Conservation (phyloP, 1,284 basidiomycete species). For the Baeospora myosura region DNA sequence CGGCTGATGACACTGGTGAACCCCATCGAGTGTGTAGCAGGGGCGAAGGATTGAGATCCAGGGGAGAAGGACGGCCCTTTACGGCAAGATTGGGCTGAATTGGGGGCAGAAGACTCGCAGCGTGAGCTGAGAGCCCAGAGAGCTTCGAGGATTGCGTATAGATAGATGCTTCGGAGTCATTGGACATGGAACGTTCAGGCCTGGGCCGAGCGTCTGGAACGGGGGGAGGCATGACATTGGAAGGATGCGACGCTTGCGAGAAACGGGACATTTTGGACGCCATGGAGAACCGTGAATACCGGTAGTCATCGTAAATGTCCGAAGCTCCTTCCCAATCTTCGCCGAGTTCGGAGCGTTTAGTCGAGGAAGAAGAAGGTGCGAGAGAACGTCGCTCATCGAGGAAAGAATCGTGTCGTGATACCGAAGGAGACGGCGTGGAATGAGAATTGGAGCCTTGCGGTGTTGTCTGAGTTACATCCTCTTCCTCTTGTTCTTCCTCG, state of each 20-base stretch:
- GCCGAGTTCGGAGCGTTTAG: no score
- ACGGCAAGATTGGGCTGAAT: not conserved
- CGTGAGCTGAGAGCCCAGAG: not conserved
- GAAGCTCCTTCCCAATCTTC: constrained; percentile 55
- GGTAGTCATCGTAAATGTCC: constrained; percentile 70
- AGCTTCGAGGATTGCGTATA: constrained; percentile 21
- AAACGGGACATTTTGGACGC: constrained; percentile 28
- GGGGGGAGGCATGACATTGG: constrained; percentile 23
- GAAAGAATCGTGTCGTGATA: not conserved
- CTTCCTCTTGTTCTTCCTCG: no score
- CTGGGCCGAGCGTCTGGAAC: constrained; percentile 21
- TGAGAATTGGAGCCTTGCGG: not conserved
- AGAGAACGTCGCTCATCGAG: not conserved
- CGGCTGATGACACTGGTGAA: constrained; percentile 36
- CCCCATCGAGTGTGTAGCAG: constrained; percentile 48
- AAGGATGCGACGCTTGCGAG: constrained; percentile 16
- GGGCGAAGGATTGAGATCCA: constrained; percentile 30
- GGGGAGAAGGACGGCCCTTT: constrained; percentile 13
- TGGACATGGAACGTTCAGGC: constrained; percentile 4
- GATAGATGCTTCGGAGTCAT: constrained; percentile 26
- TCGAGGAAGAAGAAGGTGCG: not conserved
- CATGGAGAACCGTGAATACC: constrained; percentile 59
- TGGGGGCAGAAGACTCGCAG: no score
- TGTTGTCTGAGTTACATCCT: not conserved
- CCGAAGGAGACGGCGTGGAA: constrained; percentile 2